Evolutionary conservation across 2,329 filamentous ascomycete genomes (phyloP), one percentile per base, ranked within the genome.

Genomic region (Monosporascus sp.): DNA sequence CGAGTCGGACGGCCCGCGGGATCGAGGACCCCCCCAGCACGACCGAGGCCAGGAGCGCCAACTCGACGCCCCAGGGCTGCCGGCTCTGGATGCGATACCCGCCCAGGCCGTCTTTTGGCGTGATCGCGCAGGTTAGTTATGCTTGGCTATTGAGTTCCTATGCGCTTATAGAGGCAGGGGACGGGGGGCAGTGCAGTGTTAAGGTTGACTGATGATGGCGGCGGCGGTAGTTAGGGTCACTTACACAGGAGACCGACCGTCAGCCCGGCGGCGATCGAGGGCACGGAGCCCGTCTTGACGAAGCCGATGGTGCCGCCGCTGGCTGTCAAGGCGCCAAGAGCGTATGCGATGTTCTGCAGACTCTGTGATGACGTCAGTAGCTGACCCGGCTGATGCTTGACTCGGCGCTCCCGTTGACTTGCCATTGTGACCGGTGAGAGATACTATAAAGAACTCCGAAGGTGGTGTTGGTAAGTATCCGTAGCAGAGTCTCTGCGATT

Each of bases 251-350:
- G 61, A 49, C 94, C 94, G 60, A 99, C 91, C 36, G 87, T 86
- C 61, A 90, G 78, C 50, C 94, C 94, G 16, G 94, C 94, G 14
- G 83, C 85, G 62, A 97, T 80, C 14, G 91, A 96, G 38, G 93
- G 93, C 49, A 96, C 71, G 24, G 92, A 97, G 55, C 90, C 83
- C 1, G 92, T 94, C 69, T 87, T 86, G 45, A 87, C 78, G 73
- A 91, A 99, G 67, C 94, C 94, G 67, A 89, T 88, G 56, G 90
- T 87, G 59, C 94, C 94, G 64, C 94, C 94, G 53, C 87, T 81
- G 50, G 92, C 91, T 54, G 92, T 97, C 55, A 97, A 79, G 59
- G 84, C 79, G 56, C 88, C 90, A 66, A 97, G 85, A 65, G 89
- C 70, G 71, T 87, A 90, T 59, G 93, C 91, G 66, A 90, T 85